Percentiles rank a stretch among this genome's conserved stretches.
These are phyloP conservation scores for Tylopilus sp. DNA, from an alignment of 1,284 basidiomycete species.

Conservation along the genomic window DNA sequence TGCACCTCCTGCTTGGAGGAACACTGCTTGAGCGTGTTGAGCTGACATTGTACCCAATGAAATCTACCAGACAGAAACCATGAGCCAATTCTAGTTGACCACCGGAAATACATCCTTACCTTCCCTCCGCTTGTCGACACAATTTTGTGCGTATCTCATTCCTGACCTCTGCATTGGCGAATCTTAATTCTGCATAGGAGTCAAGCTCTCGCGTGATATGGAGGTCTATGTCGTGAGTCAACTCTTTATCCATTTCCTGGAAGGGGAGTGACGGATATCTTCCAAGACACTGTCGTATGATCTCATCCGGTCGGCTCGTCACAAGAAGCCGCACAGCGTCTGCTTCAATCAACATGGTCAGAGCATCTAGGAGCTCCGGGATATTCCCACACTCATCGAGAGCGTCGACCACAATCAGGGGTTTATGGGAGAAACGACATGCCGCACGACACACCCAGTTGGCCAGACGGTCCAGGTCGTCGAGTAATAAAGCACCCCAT, in stretches of 20 bases:
- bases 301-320: neutral
- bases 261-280: neutral
- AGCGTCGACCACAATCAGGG: slow-evolving; percentile 3
- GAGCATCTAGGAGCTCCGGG: neutral
- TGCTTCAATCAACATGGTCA: neutral
- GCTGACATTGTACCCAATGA: slow-evolving; percentile 5
- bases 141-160: neutral
- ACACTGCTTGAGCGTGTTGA: slow-evolving; percentile 6
- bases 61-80: neutral
- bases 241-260: neutral
- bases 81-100: neutral
- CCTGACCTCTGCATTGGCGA: neutral
- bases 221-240: neutral
- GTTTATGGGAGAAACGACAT: neutral
- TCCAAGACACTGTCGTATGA: neutral
- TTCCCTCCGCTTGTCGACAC: neutral
- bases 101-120: neutral
- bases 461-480: neutral
- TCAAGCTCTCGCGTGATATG: neutral
- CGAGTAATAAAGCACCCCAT: neutral
- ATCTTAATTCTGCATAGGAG: neutral
- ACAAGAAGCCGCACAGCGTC: slow-evolving; percentile 1
- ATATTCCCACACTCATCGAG: slow-evolving; percentile 3
- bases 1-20: neutral
- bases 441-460: neutral